Conservation (phyloP, 2,329 filamentous ascomycete species). For the Hymenoscyphus occultus region DNA sequence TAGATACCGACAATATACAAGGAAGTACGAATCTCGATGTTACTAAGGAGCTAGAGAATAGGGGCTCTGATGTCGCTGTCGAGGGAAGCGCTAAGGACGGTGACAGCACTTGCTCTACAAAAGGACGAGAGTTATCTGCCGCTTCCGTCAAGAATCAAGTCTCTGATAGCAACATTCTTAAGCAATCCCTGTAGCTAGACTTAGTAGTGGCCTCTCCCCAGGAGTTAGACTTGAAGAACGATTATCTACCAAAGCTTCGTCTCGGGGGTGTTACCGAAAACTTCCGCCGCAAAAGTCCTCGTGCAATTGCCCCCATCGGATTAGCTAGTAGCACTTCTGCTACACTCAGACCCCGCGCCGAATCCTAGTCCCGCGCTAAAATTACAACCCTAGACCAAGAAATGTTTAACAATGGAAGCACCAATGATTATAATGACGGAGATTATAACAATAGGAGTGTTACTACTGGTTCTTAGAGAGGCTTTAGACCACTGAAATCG, state of each 20-base stretch:
- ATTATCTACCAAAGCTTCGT: slow-evolving; percentile 16
- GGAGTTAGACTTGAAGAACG: slow-evolving; percentile 21
- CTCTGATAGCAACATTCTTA: slow-evolving; percentile 17
- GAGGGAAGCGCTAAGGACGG: slow-evolving; percentile 18
- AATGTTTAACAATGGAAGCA: slow-evolving; percentile 20
- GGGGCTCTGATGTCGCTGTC: slow-evolving; percentile 17
- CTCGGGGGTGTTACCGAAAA: slow-evolving; percentile 17
- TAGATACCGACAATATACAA: slow-evolving; percentile 20
- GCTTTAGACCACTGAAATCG: slow-evolving; percentile 18
- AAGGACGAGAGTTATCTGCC: slow-evolving; percentile 17
- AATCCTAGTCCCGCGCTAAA: slow-evolving; percentile 13
- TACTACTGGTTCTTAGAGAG: slow-evolving; percentile 16
- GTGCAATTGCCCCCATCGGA: slow-evolving; percentile 12
- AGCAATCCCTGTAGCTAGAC: slow-evolving; percentile 16
- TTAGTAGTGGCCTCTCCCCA: slow-evolving; percentile 11
- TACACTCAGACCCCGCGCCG: slow-evolving; percentile 16
- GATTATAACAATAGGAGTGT: slow-evolving; percentile 23
- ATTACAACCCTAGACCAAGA: slow-evolving; percentile 15
- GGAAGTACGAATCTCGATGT: slow-evolving; percentile 20
- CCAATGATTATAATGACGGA: slow-evolving; percentile 22
- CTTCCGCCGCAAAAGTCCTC: slow-evolving; percentile 18
- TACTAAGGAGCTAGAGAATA: slow-evolving; percentile 21
- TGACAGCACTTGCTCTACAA: slow-evolving; percentile 18
- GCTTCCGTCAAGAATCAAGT: slow-evolving; percentile 19
- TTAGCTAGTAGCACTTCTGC: slow-evolving; percentile 20